Conservation (phyloP, 2,329 filamentous ascomycete genomes). For the Xylaria sp. region DNA sequence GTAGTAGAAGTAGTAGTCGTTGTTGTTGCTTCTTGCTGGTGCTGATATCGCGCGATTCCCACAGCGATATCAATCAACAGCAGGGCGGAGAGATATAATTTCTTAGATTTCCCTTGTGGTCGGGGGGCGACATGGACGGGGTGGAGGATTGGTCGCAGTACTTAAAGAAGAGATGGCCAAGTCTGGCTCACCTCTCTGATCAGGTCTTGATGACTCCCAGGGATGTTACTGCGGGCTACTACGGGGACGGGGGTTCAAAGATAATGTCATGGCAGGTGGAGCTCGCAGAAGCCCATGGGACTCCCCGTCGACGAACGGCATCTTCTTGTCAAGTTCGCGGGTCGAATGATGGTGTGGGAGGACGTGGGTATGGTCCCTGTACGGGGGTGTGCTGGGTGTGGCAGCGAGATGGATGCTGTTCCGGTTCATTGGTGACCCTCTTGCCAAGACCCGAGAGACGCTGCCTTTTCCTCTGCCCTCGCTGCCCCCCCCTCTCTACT, state of each 20-base stretch:
- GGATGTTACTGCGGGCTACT: constrained; percentile 26
- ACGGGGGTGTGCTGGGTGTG: constrained; percentile 23
- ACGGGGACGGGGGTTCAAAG: constrained; percentile 27
- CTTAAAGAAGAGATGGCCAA: constrained; percentile 29
- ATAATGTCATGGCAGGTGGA: constrained; percentile 32
- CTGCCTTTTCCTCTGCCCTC: background rate
- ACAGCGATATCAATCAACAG: constrained; percentile 24
- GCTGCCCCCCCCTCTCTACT: constrained; percentile 23
- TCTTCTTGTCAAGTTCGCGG: constrained; percentile 24
- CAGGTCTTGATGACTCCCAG: constrained; percentile 17
- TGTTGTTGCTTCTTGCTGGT: constrained; percentile 10
- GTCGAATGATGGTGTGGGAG: constrained; percentile 31
- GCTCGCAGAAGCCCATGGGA: constrained; percentile 31
- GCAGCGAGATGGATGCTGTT: constrained; percentile 37
- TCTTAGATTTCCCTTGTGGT: constrained; percentile 32
- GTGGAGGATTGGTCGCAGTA: constrained; percentile 33
- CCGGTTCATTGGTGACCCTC: constrained; percentile 34
- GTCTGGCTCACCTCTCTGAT: constrained; percentile 8
- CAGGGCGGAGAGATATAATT: constrained; percentile 32
- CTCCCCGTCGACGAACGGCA: constrained; percentile 34
- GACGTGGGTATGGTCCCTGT: constrained; percentile 30
- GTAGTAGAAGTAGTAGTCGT: constrained; percentile 17
- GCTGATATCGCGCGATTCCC: constrained; percentile 30
- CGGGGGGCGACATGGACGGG: constrained; percentile 32
- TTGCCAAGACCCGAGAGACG: constrained; percentile 31